Evolutionary conservation across 1,284 basidiomycete genomes (phyloP).

Genomic region (Trichosporon coremiiforme): DNA sequence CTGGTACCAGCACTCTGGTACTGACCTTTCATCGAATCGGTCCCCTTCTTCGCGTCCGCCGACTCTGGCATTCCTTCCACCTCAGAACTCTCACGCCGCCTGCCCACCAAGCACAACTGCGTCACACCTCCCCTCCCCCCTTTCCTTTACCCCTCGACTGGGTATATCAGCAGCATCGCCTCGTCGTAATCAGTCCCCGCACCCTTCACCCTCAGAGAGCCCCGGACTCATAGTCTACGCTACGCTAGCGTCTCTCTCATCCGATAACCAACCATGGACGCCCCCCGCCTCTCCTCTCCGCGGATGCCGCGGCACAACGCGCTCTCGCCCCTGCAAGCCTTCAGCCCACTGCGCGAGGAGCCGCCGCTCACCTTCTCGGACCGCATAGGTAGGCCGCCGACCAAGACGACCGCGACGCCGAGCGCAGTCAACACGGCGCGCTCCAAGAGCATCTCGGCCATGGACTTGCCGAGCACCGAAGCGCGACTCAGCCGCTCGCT

Average conservation of each 20-base stretch:
- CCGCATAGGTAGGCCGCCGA: neutral
- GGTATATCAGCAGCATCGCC: neutral
- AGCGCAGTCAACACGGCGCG: neutral
- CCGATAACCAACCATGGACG: conserved; percentile 25
- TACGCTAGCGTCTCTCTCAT: neutral
- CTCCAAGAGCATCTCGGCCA: neutral
- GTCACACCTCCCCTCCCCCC: too few species aligned
- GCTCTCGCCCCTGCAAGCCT: conserved; percentile 51
- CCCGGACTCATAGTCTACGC: neutral
- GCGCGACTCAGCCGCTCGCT: conserved; percentile 24
- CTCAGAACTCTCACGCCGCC: too few species aligned
- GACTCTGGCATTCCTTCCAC: too few species aligned
- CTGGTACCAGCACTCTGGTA: too few species aligned
- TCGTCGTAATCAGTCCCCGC: neutral
- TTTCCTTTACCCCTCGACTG: too few species aligned
- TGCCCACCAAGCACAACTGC: too few species aligned
- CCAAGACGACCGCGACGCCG: neutral
- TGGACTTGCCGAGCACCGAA: neutral
- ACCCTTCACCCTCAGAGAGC: neutral
- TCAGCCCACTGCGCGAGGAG: conserved; percentile 45
- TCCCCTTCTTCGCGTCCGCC: too few species aligned
- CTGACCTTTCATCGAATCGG: too few species aligned
- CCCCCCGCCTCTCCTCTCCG: conserved; percentile 33
- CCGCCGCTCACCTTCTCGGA: neutral
- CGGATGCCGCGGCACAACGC: conserved; percentile 39